phyloP scores from a whole-genome alignment of 768 basidiomycete genomes.

The Dentipellis fragilis region DNA sequence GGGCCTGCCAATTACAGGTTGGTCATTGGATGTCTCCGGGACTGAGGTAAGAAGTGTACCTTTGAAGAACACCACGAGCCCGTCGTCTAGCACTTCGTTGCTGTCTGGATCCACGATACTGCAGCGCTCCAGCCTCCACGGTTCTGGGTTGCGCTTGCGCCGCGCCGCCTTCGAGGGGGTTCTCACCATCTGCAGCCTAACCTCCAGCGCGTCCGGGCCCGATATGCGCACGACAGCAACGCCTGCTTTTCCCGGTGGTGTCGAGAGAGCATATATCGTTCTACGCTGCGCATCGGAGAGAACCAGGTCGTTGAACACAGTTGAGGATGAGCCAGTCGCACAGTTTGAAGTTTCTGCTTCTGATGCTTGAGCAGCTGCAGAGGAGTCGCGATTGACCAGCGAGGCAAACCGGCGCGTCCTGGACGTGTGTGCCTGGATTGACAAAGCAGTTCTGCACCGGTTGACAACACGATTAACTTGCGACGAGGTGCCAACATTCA shows the following conservation, averaged over 20 bases:
- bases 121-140: constrained; percentile 66
- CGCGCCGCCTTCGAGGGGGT: constrained; percentile 7
- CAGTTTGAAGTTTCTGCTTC: too few species aligned
- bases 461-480: too few species aligned
- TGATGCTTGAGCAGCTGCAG: too few species aligned
- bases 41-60: constrained; percentile 30
- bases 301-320: constrained; percentile 9
- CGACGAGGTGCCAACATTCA: too few species aligned
- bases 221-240: constrained; percentile 78
- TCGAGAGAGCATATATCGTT: constrained; percentile 85
- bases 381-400: neutral
- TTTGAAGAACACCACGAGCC: constrained; percentile 73
- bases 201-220: constrained; percentile 57
- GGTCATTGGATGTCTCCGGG: neutral
- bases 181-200: constrained; percentile 54
- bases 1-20: constrained; percentile 38
- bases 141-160: constrained; percentile 27
- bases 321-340: neutral
- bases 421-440: too few species aligned
- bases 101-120: constrained; percentile 53
- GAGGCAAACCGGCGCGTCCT: too few species aligned
- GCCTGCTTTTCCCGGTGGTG: constrained; percentile 78
- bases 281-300: constrained; percentile 44
- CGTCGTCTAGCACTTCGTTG: constrained; percentile 63
- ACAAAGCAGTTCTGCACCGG: too few species aligned